A percentile compares a stretch with the other conserved stretches of the same genome.
These are phyloP conservation scores for Hebeloma cylindrosporum DNA, from an alignment of 768 basidiomycete species.

Conservation along the genomic window DNA sequence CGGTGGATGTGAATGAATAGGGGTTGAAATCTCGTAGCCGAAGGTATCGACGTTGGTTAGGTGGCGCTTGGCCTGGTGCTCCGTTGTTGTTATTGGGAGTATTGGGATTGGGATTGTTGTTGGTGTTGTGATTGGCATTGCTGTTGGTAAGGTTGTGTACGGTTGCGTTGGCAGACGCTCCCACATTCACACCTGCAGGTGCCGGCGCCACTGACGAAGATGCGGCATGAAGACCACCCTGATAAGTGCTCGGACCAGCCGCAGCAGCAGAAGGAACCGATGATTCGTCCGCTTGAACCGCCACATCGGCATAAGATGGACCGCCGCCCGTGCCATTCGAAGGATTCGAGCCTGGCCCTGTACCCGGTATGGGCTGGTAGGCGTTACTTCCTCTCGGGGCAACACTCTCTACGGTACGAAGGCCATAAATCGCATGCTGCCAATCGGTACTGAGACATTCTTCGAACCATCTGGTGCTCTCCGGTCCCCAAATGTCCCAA, in stretches of 20 bases:
- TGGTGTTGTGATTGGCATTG: background rate
- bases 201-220: too few relatives aligned
- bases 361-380: too few relatives aligned
- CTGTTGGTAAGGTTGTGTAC: background rate
- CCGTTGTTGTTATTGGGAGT: background rate
- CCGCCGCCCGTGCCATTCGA: too few relatives aligned
- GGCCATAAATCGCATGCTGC: slow-evolving; percentile 55
- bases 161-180: too few relatives aligned
- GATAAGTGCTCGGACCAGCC: too few relatives aligned
- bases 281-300: too few relatives aligned
- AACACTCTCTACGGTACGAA: slow-evolving; percentile 49
- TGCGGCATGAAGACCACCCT: too few relatives aligned
- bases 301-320: too few relatives aligned
- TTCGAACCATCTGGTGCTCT: slow-evolving; percentile 53
- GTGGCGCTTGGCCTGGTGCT: too few relatives aligned
- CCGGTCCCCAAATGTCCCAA: slow-evolving; percentile 54
- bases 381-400: slow-evolving; percentile 1
- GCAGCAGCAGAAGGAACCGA: too few relatives aligned
- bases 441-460: slow-evolving; percentile 51
- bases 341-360: too few relatives aligned
- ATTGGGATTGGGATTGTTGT: background rate
- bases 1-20: slow-evolving; percentile 26
- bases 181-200: too few relatives aligned
- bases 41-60: slow-evolving; percentile 23
- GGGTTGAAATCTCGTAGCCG: slow-evolving; percentile 35